Percentiles rank a stretch among this genome's conserved stretches.
Conservation (phyloP, 495 filamentous ascomycete species). For the Cercophora sp. region DNA sequence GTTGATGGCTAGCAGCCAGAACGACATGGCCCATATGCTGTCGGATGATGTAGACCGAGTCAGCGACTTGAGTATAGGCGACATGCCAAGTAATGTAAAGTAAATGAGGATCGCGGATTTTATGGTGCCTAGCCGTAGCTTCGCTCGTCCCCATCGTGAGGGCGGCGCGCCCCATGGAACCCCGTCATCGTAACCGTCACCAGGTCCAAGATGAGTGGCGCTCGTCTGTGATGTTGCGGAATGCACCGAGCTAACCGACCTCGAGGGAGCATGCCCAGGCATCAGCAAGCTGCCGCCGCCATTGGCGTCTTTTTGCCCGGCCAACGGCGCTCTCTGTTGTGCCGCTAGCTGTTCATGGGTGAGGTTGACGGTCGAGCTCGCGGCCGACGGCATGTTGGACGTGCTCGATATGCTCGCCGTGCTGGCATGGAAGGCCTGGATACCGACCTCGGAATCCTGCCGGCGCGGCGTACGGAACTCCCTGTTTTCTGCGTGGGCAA, state of each 20-base stretch:
- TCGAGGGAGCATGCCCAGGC: conserved; percentile 22
- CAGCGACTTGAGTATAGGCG: conserved; percentile 89
- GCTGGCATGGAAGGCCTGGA: conserved; percentile 18
- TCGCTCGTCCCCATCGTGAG: conserved; percentile 13
- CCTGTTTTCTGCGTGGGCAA: conserved; percentile 10
- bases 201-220: conserved; percentile 9
- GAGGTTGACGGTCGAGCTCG: conserved; percentile 40
- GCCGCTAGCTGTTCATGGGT: no score
- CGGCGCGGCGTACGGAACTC: conserved; percentile 22
- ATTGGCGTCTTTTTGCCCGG: no score
- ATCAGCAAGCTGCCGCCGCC: conserved; percentile 22
- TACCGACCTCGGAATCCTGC: conserved; percentile 21
- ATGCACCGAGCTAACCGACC: conserved; percentile 36
- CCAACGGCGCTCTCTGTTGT: no score
- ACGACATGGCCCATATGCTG: conserved; percentile 94
- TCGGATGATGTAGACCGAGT: conserved; percentile 86
- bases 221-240: conserved; percentile 33
- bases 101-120: conserved; percentile 95
- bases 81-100: conserved; percentile 82
- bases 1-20: conserved; percentile 89
- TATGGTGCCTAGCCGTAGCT: conserved; percentile 45
- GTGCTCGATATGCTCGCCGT: conserved; percentile 26
- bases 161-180: conserved; percentile 3
- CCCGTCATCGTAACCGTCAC: background rate
- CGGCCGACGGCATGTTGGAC: conserved; percentile 31